These are phyloP conservation scores for Ophiocordyceps camponoti-leonardi DNA, from an alignment of 2,329 filamentous ascomycete species.

Conservation along the genomic window DNA sequence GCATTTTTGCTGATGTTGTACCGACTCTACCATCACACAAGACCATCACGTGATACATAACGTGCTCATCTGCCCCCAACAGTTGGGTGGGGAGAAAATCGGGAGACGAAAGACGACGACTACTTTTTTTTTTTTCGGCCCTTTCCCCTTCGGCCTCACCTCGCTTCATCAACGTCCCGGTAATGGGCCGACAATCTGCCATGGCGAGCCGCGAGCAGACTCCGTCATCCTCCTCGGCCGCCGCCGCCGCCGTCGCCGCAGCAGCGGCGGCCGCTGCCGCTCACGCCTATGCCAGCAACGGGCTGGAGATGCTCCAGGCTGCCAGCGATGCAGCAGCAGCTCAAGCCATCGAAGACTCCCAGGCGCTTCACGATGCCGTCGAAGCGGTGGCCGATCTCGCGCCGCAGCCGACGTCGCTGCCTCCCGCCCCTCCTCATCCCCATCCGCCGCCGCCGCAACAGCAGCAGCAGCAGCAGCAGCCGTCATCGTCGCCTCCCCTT, in stretches of 20 bases:
- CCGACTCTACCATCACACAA: no score
- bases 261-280: constrained; percentile 11
- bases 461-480: neutral
- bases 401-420: neutral
- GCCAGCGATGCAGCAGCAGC: constrained; percentile 27
- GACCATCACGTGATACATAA: no score
- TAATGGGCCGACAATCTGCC: constrained; percentile 26
- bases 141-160: constrained; percentile 15
- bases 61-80: no score
- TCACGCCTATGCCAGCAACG: constrained; percentile 27
- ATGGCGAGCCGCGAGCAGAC: constrained; percentile 8
- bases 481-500: neutral
- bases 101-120: neutral
- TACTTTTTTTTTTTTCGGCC: neutral
- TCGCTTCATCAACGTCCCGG: constrained; percentile 22
- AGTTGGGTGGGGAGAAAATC: no score
- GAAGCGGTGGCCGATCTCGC: constrained; percentile 18
- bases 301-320: constrained; percentile 26
- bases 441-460: constrained; percentile 4
- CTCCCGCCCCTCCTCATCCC: constrained; percentile 5
- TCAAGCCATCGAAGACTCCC: constrained; percentile 19
- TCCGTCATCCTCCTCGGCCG: constrained; percentile 9
- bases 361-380: constrained; percentile 21
- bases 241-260: constrained; percentile 8
- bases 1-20: no score